Evolutionary conservation across 129 eudicot species (phyloP), one percentile per base, ranked within the genome.

Genomic region (Arctium minus): DNA sequence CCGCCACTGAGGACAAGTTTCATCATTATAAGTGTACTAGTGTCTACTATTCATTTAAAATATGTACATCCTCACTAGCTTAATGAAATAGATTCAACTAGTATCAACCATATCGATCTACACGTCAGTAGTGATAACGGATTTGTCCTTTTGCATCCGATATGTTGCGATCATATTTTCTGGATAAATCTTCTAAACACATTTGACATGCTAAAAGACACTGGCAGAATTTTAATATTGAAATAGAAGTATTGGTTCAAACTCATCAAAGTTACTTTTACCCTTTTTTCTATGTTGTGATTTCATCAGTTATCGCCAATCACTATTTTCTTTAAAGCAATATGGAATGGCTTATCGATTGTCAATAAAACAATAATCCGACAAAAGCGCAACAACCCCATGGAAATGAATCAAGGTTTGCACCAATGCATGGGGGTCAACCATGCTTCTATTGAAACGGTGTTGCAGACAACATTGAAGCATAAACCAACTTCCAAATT

Each of bases 371-470:
- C 30, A 62, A 62, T n/a, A 17, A 30, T 1, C 69, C 8, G 8
- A 62, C 10, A 62, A 62, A 62, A 5, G 69, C 69, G 8, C 69
- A 62, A n/a, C n/a, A n/a, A n/a, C n/a, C n/a, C n/a, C 69, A 96
- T 96, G 98, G 93, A 92, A 88, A 96, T 96, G 97, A 96, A 92
- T 82, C 99, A 96, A 79, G 99, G 99, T 4, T 82, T 96, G 86
- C 99, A 93, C 78, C 96, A 90, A 50, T 92, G 99, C 81, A 96
- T 96, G 99, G 98, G 99, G 35, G 99, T 96, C 85, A 96, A 96
- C 89, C 99, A 96, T 81, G 90, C 92, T 78, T 86, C 97, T 75
- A 96, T 96, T 15, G 99, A 96, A 83, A 90, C 91, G 6, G 97
- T 96, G 73, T 85, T 92, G 62, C 85, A 83, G 68, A 88, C 92